Evolutionary conservation across 345 rosid genomes (phyloP).

Genomic region (Cochlearia excelsa): DNA sequence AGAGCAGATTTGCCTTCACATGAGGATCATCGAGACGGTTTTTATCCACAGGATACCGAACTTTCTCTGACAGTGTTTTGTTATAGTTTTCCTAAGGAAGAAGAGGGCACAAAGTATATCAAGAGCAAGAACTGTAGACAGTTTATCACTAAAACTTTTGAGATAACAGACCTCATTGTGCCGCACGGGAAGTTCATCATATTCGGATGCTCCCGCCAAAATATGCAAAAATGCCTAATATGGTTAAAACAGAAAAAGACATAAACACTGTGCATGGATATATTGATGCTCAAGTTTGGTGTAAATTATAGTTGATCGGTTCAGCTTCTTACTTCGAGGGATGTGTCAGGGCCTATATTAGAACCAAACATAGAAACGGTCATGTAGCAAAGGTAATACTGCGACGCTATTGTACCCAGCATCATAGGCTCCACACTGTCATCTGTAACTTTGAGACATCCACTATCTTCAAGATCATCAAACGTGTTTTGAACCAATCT

Average conservation of each 20-base stretch:
- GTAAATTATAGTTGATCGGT: constrained; percentile 9
- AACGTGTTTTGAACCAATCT: constrained; percentile 90
- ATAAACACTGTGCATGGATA: constrained; percentile 13
- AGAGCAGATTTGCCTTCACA: constrained; percentile 80
- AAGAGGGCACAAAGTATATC: constrained; percentile 1
- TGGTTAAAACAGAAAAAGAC: constrained; percentile 5
- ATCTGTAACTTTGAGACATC: constrained; percentile 80
- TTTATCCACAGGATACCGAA: constrained; percentile 66
- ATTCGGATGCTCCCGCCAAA: constrained; percentile 88
- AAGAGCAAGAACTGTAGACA: constrained; percentile 5
- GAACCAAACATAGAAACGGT: constrained; percentile 98
- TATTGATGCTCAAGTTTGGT: neutral
- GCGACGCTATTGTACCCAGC: constrained; percentile 95
- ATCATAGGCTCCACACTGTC: constrained; percentile 72
- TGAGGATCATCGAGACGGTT: constrained; percentile 90
- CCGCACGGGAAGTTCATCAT: constrained; percentile 94
- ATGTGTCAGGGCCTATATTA: constrained; percentile 85
- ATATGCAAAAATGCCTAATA: constrained; percentile 76
- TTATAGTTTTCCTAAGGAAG: constrained; percentile 71
- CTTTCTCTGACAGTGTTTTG: constrained; percentile 68
- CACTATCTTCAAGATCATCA: constrained; percentile 98
- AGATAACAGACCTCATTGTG: constrained; percentile 75
- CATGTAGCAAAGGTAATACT: constrained; percentile 88
- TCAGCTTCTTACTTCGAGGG: constrained; percentile 70
- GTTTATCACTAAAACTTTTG: constrained; percentile 2